A percentile compares a stretch with the other conserved stretches of the same genome.
Evolutionary conservation across 2,329 filamentous ascomycete species (phyloP).

Genomic region (Sarocladium strictum): DNA sequence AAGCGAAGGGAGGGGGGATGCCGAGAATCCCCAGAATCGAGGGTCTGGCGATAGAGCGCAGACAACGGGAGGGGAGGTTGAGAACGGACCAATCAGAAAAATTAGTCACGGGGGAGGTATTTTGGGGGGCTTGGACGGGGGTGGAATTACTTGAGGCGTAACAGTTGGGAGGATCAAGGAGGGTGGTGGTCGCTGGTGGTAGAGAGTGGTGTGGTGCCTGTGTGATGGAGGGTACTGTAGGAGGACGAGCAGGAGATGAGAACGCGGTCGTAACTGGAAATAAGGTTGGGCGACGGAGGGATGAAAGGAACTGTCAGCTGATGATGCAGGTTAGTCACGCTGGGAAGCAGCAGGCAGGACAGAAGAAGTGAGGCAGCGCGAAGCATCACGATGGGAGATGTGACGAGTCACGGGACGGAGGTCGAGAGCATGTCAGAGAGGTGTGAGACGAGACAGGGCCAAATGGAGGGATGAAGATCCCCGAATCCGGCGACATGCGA

Average conservation of each 20-base stretch:
- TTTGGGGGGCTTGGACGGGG: constrained; percentile 17
- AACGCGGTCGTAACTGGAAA: not conserved
- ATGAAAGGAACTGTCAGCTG: not conserved
- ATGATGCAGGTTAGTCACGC: not conserved
- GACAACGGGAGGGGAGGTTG: constrained; percentile 11
- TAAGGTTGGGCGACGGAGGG: not conserved
- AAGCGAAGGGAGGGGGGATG: constrained; percentile 12
- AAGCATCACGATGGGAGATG: not conserved
- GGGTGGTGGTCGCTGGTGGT: not conserved
- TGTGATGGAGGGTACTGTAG: too few relatives aligned
- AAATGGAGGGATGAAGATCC: not conserved
- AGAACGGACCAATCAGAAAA: constrained; percentile 32
- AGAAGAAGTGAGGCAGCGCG: not conserved
- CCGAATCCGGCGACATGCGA: not conserved
- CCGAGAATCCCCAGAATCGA: constrained; percentile 10
- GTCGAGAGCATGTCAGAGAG: not conserved
- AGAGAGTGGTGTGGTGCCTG: not conserved
- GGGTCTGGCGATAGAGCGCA: not conserved
- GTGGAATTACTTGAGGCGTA: constrained; percentile 20
- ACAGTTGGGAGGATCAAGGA: not conserved
- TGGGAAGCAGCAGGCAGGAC: not conserved
- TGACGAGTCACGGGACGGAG: not conserved
- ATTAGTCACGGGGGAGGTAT: constrained; percentile 27
- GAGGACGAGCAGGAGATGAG: not conserved
- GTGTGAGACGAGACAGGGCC: too few relatives aligned